Percentiles rank a stretch among this genome's conserved stretches.
Evolutionary conservation across 768 basidiomycete genomes (phyloP).

Genomic region (Cantharellus cinnabarinus): DNA sequence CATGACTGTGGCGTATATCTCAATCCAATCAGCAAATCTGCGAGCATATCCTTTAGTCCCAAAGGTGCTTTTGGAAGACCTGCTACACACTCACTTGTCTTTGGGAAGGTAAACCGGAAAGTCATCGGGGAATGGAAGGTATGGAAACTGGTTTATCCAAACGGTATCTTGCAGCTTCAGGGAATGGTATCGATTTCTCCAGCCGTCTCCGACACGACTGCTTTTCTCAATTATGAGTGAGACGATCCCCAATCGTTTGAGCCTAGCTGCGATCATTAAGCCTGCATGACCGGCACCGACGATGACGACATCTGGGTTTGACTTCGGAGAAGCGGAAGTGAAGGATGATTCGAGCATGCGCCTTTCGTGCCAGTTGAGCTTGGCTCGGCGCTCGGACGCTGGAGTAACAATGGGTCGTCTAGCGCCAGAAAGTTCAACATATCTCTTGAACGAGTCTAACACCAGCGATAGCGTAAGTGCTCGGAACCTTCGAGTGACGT

Average conservation of each 20-base stretch:
- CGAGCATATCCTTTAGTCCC: too few species aligned
- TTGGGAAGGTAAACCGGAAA: slow-evolving; percentile 9
- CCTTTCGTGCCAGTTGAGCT: neutral
- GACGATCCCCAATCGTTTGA: slow-evolving; percentile 16
- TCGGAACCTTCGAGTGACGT: neutral
- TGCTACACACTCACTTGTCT: slow-evolving; percentile 8
- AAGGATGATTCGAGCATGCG: neutral
- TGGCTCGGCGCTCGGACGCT: neutral
- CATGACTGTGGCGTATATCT: neutral
- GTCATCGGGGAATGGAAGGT: slow-evolving; percentile 11
- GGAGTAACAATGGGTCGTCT: neutral
- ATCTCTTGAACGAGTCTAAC: neutral
- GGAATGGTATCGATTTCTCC: slow-evolving; percentile 14
- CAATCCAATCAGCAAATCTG: neutral
- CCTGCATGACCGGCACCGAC: slow-evolving; percentile 15
- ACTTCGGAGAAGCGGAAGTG: slow-evolving; percentile 10
- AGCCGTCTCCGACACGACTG: slow-evolving; percentile 8
- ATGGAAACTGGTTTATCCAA: slow-evolving; percentile 12
- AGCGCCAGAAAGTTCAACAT: neutral
- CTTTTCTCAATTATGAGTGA: slow-evolving; percentile 18
- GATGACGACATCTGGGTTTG: slow-evolving; percentile 17
- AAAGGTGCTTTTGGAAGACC: too few species aligned
- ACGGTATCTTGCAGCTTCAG: slow-evolving; percentile 13
- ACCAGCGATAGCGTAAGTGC: neutral
- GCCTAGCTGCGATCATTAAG: slow-evolving; percentile 17